Conservation (phyloP, 2,329 filamentous ascomycete genomes). For the Ophiostoma ulmi region DNA sequence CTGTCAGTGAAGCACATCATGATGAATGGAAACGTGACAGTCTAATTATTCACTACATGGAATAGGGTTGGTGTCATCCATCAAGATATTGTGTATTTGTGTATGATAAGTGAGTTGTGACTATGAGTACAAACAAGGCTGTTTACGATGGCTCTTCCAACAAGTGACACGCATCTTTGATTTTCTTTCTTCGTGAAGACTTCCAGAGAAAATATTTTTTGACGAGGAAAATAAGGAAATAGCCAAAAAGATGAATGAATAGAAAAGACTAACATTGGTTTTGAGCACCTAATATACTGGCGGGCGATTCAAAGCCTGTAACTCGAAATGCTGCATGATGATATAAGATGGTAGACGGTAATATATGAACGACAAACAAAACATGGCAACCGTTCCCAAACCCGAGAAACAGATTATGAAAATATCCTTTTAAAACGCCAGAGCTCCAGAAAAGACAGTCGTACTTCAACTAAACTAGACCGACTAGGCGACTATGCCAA, state of each 20-base stretch:
- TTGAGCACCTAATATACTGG: too few species aligned
- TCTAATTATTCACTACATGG: not conserved
- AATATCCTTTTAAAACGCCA: conserved; percentile 6
- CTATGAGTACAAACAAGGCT: not conserved
- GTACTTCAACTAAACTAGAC: not conserved
- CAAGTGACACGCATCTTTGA: not conserved
- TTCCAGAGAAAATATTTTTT: too few species aligned
- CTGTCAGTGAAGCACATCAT: not conserved
- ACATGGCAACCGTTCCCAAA: conserved; percentile 1
- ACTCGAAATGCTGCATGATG: conserved; percentile 3
- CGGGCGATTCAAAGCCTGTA: not conserved
- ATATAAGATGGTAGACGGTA: not conserved
- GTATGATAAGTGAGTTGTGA: not conserved
- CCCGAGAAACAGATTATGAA: not conserved
- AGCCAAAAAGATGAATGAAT: too few species aligned
- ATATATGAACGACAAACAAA: not conserved
- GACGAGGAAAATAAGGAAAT: not conserved
- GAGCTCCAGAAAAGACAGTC: not conserved
- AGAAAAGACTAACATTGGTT: too few species aligned
- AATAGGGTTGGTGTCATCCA: not conserved
- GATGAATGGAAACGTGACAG: not conserved
- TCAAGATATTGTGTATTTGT: not conserved
- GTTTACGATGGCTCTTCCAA: not conserved
- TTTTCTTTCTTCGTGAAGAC: too few species aligned
- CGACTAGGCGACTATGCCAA: conserved; percentile 14